Evolutionary conservation across 169 alveolate species (phyloP).

Genomic region (Eimeria necatrix): DNA sequence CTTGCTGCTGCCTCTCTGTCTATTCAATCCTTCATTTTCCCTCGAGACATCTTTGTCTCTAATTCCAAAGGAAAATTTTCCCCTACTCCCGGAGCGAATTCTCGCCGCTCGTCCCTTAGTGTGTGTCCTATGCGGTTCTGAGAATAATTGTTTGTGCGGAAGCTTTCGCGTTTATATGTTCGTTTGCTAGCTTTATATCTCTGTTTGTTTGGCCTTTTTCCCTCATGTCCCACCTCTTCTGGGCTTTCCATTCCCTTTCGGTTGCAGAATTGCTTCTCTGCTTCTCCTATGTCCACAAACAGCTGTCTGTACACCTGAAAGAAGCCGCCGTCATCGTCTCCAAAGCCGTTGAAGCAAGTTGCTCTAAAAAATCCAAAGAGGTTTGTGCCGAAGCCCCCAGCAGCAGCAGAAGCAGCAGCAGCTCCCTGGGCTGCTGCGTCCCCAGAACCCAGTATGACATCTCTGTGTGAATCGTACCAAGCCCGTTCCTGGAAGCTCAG

Average conservation of each 20-base stretch:
- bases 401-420: neutral
- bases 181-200: too few relatives aligned
- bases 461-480: constrained; percentile 77
- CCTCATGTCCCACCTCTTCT: neutral
- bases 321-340: constrained; percentile 8
- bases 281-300: neutral
- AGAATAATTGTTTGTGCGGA: too few relatives aligned
- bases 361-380: constrained; percentile 7
- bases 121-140: too few relatives aligned
- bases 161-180: too few relatives aligned
- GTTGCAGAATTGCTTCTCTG: neutral
- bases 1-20: too few relatives aligned
- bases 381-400: neutral
- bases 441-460: constrained; percentile 19
- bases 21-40: too few relatives aligned
- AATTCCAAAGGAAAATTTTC: too few relatives aligned
- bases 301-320: constrained; percentile 50
- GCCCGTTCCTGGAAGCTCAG: constrained; percentile 67
- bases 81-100: too few relatives aligned
- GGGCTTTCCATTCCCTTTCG: constrained; percentile 10
- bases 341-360: neutral
- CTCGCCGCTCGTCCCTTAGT: too few relatives aligned
- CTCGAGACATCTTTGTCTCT: too few relatives aligned
- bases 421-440: constrained; percentile 1
- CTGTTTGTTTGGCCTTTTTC: too few relatives aligned